Conservation (phyloP, 2,329 filamentous ascomycete species). For the Alternaria alternata region DNA sequence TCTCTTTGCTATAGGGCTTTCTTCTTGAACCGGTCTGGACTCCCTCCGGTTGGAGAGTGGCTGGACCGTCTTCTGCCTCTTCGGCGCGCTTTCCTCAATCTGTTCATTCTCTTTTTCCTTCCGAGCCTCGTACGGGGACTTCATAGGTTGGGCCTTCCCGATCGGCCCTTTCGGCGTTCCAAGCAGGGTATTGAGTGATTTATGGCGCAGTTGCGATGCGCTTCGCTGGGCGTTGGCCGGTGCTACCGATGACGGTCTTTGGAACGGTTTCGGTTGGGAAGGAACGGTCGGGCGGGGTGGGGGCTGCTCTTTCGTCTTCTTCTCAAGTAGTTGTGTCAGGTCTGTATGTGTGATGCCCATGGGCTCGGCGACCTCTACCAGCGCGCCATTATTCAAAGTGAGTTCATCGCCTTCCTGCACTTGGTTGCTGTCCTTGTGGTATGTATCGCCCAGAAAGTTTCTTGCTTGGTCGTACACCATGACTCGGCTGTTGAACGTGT, state of each 20-base stretch:
- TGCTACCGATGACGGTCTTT: slow-evolving; percentile 26
- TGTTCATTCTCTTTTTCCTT: slow-evolving; percentile 40
- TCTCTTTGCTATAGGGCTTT: slow-evolving; percentile 21
- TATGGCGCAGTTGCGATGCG: slow-evolving; percentile 59
- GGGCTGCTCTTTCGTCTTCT: slow-evolving; percentile 61
- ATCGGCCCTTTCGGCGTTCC: slow-evolving; percentile 70
- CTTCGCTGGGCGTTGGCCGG: slow-evolving; percentile 23
- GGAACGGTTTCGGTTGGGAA: slow-evolving; percentile 30
- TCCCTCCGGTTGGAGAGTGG: slow-evolving; percentile 13
- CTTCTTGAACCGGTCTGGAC: slow-evolving; percentile 27
- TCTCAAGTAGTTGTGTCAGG: slow-evolving; percentile 76
- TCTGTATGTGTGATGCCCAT: slow-evolving; percentile 80
- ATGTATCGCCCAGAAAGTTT: slow-evolving; percentile 83
- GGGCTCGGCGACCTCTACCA: slow-evolving; percentile 82
- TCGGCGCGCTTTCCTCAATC: slow-evolving; percentile 47
- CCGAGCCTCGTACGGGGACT: slow-evolving; percentile 71
- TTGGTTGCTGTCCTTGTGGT: slow-evolving; percentile 75
- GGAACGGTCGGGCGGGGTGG: slow-evolving; percentile 27
- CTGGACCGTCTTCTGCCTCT: slow-evolving; percentile 49
- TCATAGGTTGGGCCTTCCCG: slow-evolving; percentile 67
- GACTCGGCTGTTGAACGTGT: slow-evolving; percentile 87
- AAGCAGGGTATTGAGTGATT: slow-evolving; percentile 69
- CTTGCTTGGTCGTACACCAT: slow-evolving; percentile 88
- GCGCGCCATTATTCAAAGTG: slow-evolving; percentile 75
- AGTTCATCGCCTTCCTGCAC: slow-evolving; percentile 85